These are phyloP conservation scores for Boechera divaricarpa DNA, from an alignment of 345 rosid species.

Conservation along the genomic window DNA sequence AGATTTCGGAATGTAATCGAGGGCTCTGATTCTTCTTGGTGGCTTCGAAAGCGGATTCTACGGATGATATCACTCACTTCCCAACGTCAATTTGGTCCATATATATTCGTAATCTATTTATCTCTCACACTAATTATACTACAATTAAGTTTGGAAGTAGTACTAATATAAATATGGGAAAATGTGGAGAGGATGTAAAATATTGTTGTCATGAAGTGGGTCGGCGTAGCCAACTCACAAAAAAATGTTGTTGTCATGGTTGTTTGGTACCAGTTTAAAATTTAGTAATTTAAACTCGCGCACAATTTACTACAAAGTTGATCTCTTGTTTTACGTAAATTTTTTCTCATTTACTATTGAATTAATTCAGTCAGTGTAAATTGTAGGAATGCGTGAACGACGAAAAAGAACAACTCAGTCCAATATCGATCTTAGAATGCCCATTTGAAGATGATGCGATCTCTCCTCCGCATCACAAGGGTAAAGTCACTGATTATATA, in stretches of 20 bases:
- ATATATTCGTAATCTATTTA: not conserved
- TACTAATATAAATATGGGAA: not conserved
- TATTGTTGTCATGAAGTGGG: not conserved
- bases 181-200: conserved; percentile 9
- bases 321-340: not conserved
- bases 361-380: not conserved
- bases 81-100: conserved; percentile 11
- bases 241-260: not conserved
- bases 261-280: not conserved
- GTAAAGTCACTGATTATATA: conserved; percentile 19
- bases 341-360: not conserved
- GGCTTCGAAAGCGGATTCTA: conserved; percentile 40
- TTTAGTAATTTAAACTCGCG: not conserved
- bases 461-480: conserved; percentile 13
- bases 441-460: conserved; percentile 49
- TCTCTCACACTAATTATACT: not conserved
- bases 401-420: conserved; percentile 80
- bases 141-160: not conserved
- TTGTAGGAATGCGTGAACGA: conserved; percentile 61
- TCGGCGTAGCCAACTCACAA: too few relatives aligned
- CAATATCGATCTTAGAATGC: conserved; percentile 76
- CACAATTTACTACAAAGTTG: not conserved
- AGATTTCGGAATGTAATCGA: not conserved
- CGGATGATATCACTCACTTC: conserved; percentile 18
- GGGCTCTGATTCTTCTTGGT: conserved; percentile 46